These are phyloP conservation scores for Euphorbia lathyris DNA, from an alignment of 345 rosid genomes.

Conservation along the genomic window DNA sequence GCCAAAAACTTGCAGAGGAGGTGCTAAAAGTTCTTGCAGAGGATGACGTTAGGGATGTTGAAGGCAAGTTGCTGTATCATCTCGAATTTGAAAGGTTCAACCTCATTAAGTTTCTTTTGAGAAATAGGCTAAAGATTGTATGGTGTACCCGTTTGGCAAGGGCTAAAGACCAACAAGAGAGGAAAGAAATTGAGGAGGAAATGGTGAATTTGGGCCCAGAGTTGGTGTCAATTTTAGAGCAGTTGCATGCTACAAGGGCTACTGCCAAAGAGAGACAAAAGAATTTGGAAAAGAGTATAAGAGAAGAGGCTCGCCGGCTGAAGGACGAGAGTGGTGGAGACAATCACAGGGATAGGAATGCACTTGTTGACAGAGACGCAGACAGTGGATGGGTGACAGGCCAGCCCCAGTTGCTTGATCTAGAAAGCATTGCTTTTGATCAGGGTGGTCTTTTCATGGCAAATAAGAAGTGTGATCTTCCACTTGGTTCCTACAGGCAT, in stretches of 20 bases:
- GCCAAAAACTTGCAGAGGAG: constrained; percentile 91
- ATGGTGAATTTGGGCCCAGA: constrained; percentile 70
- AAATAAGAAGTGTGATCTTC: constrained; percentile 82
- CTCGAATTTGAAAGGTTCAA: constrained; percentile 65
- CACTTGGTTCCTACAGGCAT: constrained; percentile 64
- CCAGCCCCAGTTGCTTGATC: constrained; percentile 80
- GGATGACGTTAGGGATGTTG: constrained; percentile 85
- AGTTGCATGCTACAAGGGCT: constrained; percentile 90
- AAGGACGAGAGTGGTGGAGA: constrained; percentile 77
- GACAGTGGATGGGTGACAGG: constrained; percentile 83
- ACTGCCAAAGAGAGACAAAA: constrained; percentile 96
- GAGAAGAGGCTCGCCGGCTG: constrained; percentile 88
- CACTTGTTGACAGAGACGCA: constrained; percentile 56
- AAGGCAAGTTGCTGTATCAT: constrained; percentile 56
- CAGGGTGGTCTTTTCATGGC: constrained; percentile 94
- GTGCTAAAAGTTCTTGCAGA: constrained; percentile 80
- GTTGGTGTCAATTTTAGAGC: constrained; percentile 75
- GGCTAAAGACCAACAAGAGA: constrained; percentile 83
- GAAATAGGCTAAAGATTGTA: constrained; percentile 74
- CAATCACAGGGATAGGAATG: constrained; percentile 58
- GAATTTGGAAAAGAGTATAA: constrained; percentile 84
- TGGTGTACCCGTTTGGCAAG: constrained; percentile 98
- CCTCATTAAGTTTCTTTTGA: constrained; percentile 66
- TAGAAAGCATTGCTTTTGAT: constrained; percentile 70
- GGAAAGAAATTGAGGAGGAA: constrained; percentile 75